Evolutionary conservation across 352 stramenopile species (phyloP).

Genomic region (Phytophthora brassicae): DNA sequence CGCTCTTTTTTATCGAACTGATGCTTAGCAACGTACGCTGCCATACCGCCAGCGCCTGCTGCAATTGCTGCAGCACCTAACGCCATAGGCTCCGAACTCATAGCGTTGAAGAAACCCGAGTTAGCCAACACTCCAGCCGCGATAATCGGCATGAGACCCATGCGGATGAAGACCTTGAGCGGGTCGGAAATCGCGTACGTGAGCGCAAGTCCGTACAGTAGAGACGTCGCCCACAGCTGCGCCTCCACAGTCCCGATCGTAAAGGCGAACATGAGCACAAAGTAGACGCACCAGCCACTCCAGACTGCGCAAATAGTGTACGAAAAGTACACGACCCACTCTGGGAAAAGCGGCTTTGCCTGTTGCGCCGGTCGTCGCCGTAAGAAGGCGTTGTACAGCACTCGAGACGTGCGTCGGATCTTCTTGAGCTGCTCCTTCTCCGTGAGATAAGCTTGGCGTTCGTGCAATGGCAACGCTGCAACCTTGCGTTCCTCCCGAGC

Average conservation of each 20-base stretch:
- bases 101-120: constrained; percentile 53
- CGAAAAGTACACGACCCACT: constrained; percentile 75
- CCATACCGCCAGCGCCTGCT: constrained; percentile 47
- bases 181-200: constrained; percentile 67
- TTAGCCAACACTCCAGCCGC: constrained; percentile 53
- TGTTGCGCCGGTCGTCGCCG: constrained; percentile 50
- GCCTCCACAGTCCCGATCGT: constrained; percentile 58
- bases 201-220: constrained; percentile 54
- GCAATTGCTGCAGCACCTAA: constrained; percentile 43
- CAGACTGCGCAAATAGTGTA: constrained; percentile 58
- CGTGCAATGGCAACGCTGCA: constrained; percentile 51
- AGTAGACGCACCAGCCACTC: constrained; percentile 63
- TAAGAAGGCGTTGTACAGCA: constrained; percentile 77
- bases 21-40: constrained; percentile 48
- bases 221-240: constrained; percentile 63
- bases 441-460: constrained; percentile 55
- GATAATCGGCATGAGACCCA: constrained; percentile 70
- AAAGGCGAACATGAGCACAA: constrained; percentile 74
- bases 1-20: constrained; percentile 19
- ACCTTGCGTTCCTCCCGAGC: constrained; percentile 41
- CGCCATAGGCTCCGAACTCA: constrained; percentile 50
- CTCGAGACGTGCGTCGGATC: constrained; percentile 58
- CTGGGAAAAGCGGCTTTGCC: constrained; percentile 61
- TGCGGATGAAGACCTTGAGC: constrained; percentile 70
- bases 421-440: constrained; percentile 66